These are phyloP conservation scores for Hemisphaericaspora subhashii DNA, from an alignment of 1,139 yeast genomes.

Conservation along the genomic window DNA sequence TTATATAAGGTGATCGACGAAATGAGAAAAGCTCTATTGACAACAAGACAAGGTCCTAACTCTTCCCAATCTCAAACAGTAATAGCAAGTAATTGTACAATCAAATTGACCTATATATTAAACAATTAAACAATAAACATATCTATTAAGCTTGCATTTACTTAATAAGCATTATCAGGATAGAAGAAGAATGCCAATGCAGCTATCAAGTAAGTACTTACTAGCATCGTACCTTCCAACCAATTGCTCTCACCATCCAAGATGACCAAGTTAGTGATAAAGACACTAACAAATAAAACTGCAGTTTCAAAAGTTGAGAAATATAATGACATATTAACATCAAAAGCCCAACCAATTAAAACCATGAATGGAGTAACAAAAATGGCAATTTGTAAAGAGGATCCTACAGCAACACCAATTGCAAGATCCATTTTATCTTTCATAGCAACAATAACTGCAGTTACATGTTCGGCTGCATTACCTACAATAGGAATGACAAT, in stretches of 20 bases:
- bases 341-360: conserved; percentile 84
- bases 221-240: conserved; percentile 92
- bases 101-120: too few species aligned
- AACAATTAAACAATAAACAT: too few species aligned
- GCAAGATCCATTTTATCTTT: conserved; percentile 98
- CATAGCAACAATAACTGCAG: conserved; percentile 92
- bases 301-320: conserved; percentile 94
- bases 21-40: too few species aligned
- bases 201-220: conserved; percentile 80
- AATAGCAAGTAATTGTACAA: too few species aligned
- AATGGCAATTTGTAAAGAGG: conserved; percentile 90
- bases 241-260: conserved; percentile 95
- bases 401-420: conserved; percentile 96
- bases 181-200: conserved; percentile 87
- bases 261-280: conserved; percentile 82
- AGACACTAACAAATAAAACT: conserved; percentile 81
- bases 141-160: background rate
- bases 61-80: too few species aligned
- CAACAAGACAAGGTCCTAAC: too few species aligned
- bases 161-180: conserved; percentile 47
- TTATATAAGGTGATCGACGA: too few species aligned
- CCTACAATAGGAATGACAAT: conserved; percentile 95
- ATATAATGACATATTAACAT: conserved; percentile 88
- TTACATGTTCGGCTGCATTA: conserved; percentile 97
- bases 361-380: conserved; percentile 96